phyloP scores from a whole-genome alignment of 108 stramenopile genomes.

The Pseudonitzschia multistriata region DNA sequence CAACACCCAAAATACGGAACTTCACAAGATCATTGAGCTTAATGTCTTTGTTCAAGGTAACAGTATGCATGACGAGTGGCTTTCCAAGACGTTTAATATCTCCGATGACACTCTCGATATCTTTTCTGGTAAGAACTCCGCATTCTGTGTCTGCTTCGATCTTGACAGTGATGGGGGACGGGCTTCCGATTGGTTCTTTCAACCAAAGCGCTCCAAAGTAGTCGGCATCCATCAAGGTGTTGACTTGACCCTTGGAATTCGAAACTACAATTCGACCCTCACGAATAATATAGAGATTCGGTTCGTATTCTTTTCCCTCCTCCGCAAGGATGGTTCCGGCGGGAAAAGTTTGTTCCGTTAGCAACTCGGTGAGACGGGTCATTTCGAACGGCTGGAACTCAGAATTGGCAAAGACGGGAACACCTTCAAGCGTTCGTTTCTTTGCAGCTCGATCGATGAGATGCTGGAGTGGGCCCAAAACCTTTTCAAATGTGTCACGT shows the following conservation, averaged over 20 bases:
- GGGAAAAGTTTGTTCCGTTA: constrained; percentile 59
- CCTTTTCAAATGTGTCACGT: constrained; percentile 77
- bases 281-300: constrained; percentile 80
- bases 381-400: constrained; percentile 83
- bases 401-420: constrained; percentile 82
- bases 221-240: constrained; percentile 69
- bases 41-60: constrained; percentile 58
- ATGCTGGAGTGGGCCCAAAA: constrained; percentile 75
- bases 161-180: constrained; percentile 64
- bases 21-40: constrained; percentile 74
- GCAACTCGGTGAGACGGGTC: constrained; percentile 71
- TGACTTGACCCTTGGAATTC: constrained; percentile 72
- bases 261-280: constrained; percentile 63
- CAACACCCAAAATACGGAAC: constrained; percentile 94
- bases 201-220: constrained; percentile 81
- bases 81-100: constrained; percentile 63
- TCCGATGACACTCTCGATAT: constrained; percentile 80
- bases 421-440: constrained; percentile 81
- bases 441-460: constrained; percentile 80
- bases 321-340: constrained; percentile 74
- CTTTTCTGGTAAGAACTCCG: constrained; percentile 63
- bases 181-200: constrained; percentile 50
- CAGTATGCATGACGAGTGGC: constrained; percentile 39
- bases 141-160: constrained; percentile 68
- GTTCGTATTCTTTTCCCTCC: constrained; percentile 68